These are phyloP conservation scores for Cyclostephanos invisitatus DNA, from an alignment of 108 stramenopile genomes.

Conservation along the genomic window DNA sequence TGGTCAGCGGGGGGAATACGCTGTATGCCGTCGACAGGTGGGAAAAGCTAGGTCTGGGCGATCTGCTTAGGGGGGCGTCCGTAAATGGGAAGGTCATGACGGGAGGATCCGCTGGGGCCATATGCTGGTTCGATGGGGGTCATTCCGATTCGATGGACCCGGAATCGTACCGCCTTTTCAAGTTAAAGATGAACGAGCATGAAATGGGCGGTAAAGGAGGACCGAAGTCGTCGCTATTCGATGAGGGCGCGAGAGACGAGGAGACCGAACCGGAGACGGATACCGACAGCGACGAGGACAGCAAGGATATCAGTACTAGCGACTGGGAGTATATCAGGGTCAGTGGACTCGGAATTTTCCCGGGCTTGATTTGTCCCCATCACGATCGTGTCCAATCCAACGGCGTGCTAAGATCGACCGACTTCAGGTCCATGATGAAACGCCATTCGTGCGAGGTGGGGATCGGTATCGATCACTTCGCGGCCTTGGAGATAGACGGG, in stretches of 20 bases:
- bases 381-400: slow-evolving; percentile 71
- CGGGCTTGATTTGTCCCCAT: slow-evolving; percentile 73
- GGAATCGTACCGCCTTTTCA: slow-evolving; percentile 41
- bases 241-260: background rate
- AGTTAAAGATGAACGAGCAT: slow-evolving; percentile 31
- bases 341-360: slow-evolving; percentile 62
- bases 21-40: slow-evolving; percentile 83
- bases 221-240: slow-evolving; percentile 2
- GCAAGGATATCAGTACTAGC: slow-evolving; percentile 11
- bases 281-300: background rate
- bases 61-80: slow-evolving; percentile 49
- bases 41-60: slow-evolving; percentile 61
- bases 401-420: slow-evolving; percentile 56
- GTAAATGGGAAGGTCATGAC: slow-evolving; percentile 54
- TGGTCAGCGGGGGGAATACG: slow-evolving; percentile 86
- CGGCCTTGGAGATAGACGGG: slow-evolving; percentile 65
- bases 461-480: slow-evolving; percentile 73
- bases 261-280: slow-evolving; percentile 4
- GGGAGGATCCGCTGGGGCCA: slow-evolving; percentile 85
- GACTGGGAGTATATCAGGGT: slow-evolving; percentile 70
- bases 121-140: slow-evolving; percentile 88
- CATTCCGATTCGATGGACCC: slow-evolving; percentile 71
- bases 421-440: slow-evolving; percentile 67
- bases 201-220: slow-evolving; percentile 3
- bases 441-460: slow-evolving; percentile 33